A percentile compares a stretch with the other conserved stretches of the same genome.
phyloP scores from a whole-genome alignment of 192 early-diverging fungal genomes.

The Backusella macrospora region DNA sequence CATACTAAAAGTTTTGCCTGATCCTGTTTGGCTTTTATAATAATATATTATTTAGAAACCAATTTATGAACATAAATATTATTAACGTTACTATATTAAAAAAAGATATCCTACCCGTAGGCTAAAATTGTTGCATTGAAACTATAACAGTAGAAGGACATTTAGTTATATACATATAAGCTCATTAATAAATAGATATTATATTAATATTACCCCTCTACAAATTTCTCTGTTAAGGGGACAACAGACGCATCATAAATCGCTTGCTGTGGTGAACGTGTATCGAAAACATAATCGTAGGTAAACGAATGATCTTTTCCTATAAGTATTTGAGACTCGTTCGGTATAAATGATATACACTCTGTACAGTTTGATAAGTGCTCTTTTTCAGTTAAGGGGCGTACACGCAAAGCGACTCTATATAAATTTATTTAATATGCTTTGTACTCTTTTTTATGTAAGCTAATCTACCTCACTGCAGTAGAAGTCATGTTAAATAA shows the following conservation, averaged over 20 bases:
- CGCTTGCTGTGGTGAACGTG: slow-evolving; percentile 51
- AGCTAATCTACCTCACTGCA: slow-evolving; percentile 4
- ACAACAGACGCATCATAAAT: slow-evolving; percentile 63
- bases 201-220: slow-evolving; percentile 63
- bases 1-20: slow-evolving; percentile 96
- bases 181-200: background rate
- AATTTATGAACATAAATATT: no score
- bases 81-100: background rate
- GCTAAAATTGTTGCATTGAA: slow-evolving; percentile 83
- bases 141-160: slow-evolving; percentile 36
- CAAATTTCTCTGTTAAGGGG: slow-evolving; percentile 65
- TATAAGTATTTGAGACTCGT: slow-evolving; percentile 63
- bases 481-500: slow-evolving; percentile 4
- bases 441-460: background rate
- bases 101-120: slow-evolving; percentile 11
- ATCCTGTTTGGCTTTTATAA: slow-evolving; percentile 72
- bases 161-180: background rate
- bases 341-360: slow-evolving; percentile 58
- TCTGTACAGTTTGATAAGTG: slow-evolving; percentile 60
- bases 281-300: slow-evolving; percentile 68
- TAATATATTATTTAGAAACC: background rate
- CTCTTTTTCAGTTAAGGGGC: slow-evolving; percentile 80
- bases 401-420: slow-evolving; percentile 77
- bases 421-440: background rate
- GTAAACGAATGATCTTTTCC: slow-evolving; percentile 65